Evolutionary conservation across 768 basidiomycete genomes (phyloP).

Genomic region (Boletales sp.): DNA sequence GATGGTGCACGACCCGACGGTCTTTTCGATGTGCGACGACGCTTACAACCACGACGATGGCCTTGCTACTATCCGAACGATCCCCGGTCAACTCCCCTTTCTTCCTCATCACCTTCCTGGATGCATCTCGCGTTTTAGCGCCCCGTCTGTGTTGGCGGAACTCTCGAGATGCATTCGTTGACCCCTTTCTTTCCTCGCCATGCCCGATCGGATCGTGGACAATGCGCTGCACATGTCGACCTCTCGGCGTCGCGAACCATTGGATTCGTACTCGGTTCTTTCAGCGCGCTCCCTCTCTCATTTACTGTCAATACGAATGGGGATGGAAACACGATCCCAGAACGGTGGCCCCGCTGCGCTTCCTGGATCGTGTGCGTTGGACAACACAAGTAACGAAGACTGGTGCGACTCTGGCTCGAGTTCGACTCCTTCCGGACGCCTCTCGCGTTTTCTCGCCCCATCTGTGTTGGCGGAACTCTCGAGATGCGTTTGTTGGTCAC

Average conservation of each 20-base stretch:
- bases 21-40: neutral
- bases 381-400: no score
- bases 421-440: neutral
- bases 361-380: no score
- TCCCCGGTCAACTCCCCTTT: neutral
- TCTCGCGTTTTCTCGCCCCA: neutral
- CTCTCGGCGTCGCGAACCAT: no score
- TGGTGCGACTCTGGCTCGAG: no score
- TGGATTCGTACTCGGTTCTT: no score
- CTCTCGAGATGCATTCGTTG: constrained; percentile 2
- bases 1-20: neutral
- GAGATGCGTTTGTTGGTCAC: neutral
- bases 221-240: no score
- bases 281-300: no score
- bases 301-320: no score
- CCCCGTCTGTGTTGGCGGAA: constrained; percentile 7
- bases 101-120: neutral
- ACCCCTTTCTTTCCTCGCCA: neutral
- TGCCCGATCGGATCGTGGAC: neutral
- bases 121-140: constrained; percentile 1
- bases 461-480: neutral
- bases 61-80: neutral
- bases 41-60: neutral
- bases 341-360: no score
- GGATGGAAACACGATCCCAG: no score